Evolutionary conservation across 352 stramenopile species (phyloP), one percentile per base, ranked within the genome.

Genomic region (Phytophthora uliginosa): DNA sequence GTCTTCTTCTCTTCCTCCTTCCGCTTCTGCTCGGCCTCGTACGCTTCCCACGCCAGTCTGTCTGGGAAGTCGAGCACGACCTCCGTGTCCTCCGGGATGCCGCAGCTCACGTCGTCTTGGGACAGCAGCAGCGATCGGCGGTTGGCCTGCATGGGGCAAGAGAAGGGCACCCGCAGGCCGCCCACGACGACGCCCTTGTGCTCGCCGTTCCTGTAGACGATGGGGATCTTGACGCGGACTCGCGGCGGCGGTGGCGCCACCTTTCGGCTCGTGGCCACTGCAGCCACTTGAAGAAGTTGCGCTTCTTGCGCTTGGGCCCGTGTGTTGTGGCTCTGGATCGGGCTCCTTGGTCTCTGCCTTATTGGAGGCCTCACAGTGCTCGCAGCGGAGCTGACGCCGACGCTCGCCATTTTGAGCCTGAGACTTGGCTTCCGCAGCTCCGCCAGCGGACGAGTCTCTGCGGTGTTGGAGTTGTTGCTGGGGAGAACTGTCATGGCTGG

Each of bases 191-290:
- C 69, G 18, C 76, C 72, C 15, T 71, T 73, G 68, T 82, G 76
- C 26, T 78, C 58, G 20, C 68, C 68, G 38, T 71, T 66, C 20
- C 64, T 57, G 61, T 82, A 82, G 13, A 68, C 55, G 12, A 76
- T 70, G 6, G 75, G 75, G 50, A 82, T 78, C 48, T 82, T 78
- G 55, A 82, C 75, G 10, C 67, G 75, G 22, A 73, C 38, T 60
- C 56, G 74, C 4, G 59, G 42, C 8, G 36, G 63, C 0, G 60
- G 67, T 28, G 57, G 68, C 20, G 34, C 45, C 40, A 73, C 63
- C 60, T 77, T 63, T n/a, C 69, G 73, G 42, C 64, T 80, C 12
- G 64, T 78, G 7, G 74, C 47, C 45, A 76, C 61, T 15, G 50
- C 48, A 3, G 45, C 57, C 68, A 75, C 36, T 73, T 76, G 58